Evolutionary conservation across 2,329 filamentous ascomycete species (phyloP), one percentile per base, ranked within the genome.

Genomic region (Clarireedia paspali): DNA sequence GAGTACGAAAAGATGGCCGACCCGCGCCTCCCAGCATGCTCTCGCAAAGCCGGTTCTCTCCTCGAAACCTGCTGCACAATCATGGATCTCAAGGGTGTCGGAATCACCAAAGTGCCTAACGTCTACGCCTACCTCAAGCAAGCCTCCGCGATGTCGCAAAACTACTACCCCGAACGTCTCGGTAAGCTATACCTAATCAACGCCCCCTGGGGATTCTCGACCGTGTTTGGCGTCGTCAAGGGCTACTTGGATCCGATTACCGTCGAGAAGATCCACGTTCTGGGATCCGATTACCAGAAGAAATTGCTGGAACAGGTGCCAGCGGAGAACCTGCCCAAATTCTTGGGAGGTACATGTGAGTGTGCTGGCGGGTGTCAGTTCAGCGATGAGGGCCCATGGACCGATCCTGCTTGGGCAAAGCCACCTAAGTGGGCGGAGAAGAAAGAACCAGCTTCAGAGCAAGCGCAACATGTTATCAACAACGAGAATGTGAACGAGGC

Each of bases 151-250:
- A 89, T 99, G 75, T 95, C 89, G 62, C 94, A 97, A 76, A 96
- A 97, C 82, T 95, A 97, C 83, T 99, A 99, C 77, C 94, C 94
- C 6, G 94, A 99, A 80, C 89, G 94, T 58, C 80, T 99, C 58
- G 94, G 94, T 68, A 91, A 91, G 75, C 81, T 99, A 70, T 99
- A 96, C 80, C 77, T 99, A 66, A 96, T 99, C 84, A 99, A 99
- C 75, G 89, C 92, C 3, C 91, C 91, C 20, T 97, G 91, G 91
- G 91, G 91, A 26, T 97, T 97, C 80, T 86, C 86, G 60, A 81
- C 81, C 64, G 88, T 91, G 61, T 99, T 94, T 81, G 80, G 76
- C 70, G 80, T 95, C 57, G 82, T 97, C 73, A 96, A 95, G 81
- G 84, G 85, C 63, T 97, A 94, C 83, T 81, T 99, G 67, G 94